Base-by-base conservation (phyloP, 352 stramenopile species). In the Pythium dissimile region DNA sequence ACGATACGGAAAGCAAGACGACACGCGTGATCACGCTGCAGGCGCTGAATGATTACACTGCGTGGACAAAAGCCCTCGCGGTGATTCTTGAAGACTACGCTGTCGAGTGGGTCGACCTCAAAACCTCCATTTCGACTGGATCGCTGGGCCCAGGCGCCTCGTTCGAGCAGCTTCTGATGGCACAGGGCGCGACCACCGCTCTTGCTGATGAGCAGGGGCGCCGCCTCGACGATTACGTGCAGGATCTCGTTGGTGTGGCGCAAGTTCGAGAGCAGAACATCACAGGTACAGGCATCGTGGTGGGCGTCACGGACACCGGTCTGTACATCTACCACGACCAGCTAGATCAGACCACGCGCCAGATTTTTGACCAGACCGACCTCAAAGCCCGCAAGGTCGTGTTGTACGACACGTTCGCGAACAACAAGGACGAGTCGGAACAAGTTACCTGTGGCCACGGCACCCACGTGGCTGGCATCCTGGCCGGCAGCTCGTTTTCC, bases 241-340 rank as follows among this genome's bases (percentile, higher is more conserved):
- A 72, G 12, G 81, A 60, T 54, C 69, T 94, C 23, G 67, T 94
- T 2, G 84, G 84, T 28, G 72, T 90, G 20, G 71, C 86, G 24
- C 66, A 58, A 18, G 81, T 74, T 9, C 72, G 80, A 59, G 56
- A 66, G 24, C 66, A 71, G 9, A 81, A 81, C 21, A 90, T 93
- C 66, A 64, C 64, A 30, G 84, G 84, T 28, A 88, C 84, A 58
- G 62, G 75, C 47, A 67, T 94, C 9, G 65, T 89, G 50, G 82
- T 92, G 6, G 84, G 81, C 21, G 84, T 94, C 52, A 92, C 84
- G 1, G 84, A 94, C 59, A 87, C 83, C 1, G 83, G 83, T 0
- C 59, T 93, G 20, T 93, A 93, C 68, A 68, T 91, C 7, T 74
- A 90, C 34, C 84, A 93, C 55, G 84, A 93, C 52, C 83, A 94